phyloP scores from a whole-genome alignment of 1,284 basidiomycete species.

The Ceratobasidium sp. region DNA sequence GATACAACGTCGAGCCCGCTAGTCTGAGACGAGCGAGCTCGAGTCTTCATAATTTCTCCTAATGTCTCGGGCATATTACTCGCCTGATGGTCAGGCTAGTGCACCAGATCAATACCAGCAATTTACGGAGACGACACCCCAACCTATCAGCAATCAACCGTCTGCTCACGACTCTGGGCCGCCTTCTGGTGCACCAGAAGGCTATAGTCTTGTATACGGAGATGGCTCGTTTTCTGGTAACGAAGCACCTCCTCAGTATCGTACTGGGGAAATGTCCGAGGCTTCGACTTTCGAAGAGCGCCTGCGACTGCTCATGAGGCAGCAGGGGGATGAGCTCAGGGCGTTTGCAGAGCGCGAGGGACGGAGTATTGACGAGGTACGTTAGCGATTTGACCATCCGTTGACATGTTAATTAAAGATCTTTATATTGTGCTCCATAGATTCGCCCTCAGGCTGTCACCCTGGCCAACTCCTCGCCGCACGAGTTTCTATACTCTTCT shows the following conservation, averaged over 20 bases:
- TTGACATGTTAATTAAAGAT: not conserved
- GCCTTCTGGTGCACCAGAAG: conserved; percentile 10
- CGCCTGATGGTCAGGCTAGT: conserved; percentile 26
- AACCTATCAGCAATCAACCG: conserved; percentile 7
- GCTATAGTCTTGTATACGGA: conserved; percentile 26
- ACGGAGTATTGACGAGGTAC: conserved; percentile 36
- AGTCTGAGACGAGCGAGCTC: not conserved
- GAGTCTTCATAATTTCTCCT: not conserved
- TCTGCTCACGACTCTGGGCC: conserved; percentile 6
- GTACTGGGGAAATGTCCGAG: not conserved
- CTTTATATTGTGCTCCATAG: conserved; percentile 3
- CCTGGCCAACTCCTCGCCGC: conserved; percentile 30
- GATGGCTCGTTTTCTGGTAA: conserved; percentile 10
- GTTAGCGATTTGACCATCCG: not conserved
- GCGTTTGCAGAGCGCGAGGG: conserved; percentile 40
- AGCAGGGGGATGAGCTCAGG: conserved; percentile 36
- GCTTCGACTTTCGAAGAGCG: conserved; percentile 29
- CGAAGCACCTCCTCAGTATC: not conserved
- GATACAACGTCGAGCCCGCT: not conserved
- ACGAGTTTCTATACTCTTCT: conserved; percentile 31
- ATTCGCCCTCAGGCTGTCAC: conserved; percentile 38
- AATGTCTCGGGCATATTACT: conserved; percentile 32
- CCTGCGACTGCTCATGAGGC: conserved; percentile 20
- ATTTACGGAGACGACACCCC: conserved; percentile 17
- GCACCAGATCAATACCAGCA: conserved; percentile 34